These are phyloP conservation scores for Populus simonii DNA, from an alignment of 345 rosid species.

Conservation along the genomic window DNA sequence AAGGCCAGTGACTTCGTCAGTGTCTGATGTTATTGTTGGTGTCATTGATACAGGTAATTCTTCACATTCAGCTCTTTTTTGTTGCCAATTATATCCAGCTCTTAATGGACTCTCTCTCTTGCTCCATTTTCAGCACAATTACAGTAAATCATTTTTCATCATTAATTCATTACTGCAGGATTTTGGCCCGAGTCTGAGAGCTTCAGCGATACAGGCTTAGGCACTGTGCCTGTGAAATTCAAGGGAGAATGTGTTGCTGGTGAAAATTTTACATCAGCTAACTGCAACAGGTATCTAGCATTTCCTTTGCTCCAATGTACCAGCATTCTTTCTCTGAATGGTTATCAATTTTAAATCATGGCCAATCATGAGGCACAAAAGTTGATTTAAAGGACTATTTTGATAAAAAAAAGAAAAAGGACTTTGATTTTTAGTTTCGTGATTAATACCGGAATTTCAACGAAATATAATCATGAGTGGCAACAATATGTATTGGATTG, in stretches of 20 bases:
- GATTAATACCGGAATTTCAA: too few species aligned
- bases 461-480: background rate
- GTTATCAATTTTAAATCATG: too few species aligned
- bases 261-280: constrained; percentile 32
- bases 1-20: constrained; percentile 9
- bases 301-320: background rate
- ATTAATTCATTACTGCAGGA: constrained; percentile 23
- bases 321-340: background rate
- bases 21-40: constrained; percentile 38
- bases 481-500: background rate
- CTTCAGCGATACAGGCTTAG: constrained; percentile 36
- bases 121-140: background rate
- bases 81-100: too few species aligned
- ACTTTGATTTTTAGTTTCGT: too few species aligned
- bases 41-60: constrained; percentile 40
- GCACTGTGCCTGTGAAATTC: constrained; percentile 42
- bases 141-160: background rate
- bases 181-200: constrained; percentile 52
- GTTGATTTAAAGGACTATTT: too few species aligned
- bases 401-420: too few species aligned
- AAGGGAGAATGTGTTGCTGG: constrained; percentile 47
- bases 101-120: background rate
- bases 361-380: too few species aligned
- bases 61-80: background rate
- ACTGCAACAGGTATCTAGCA: constrained; percentile 38